Conservation (phyloP, 1,139 yeast species). For the Nematodospora anomalae region DNA sequence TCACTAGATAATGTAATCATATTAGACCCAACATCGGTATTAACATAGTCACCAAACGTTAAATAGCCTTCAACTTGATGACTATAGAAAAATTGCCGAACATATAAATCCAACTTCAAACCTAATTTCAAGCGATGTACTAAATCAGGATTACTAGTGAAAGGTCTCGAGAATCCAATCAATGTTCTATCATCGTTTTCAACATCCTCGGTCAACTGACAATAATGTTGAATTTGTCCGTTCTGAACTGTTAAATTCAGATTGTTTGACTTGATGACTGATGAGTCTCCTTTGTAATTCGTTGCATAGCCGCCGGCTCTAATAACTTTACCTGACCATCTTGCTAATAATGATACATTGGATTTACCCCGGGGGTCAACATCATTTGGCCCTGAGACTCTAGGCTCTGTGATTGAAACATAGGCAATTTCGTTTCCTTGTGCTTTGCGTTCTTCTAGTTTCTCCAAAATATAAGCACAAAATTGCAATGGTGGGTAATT, state of each 20-base stretch:
- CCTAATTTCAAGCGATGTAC: constrained; percentile 31
- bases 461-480: constrained; percentile 18
- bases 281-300: constrained; percentile 16
- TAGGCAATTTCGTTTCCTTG: constrained; percentile 21
- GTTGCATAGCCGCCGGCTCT: constrained; percentile 21
- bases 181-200: constrained; percentile 32
- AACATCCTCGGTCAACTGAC: constrained; percentile 16
- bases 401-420: constrained; percentile 24
- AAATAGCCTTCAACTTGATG: constrained; percentile 23
- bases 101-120: constrained; percentile 19
- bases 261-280: constrained; percentile 18
- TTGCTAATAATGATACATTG: constrained; percentile 15
- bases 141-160: constrained; percentile 51
- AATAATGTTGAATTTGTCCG: constrained; percentile 14
- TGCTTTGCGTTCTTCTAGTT: constrained; percentile 18
- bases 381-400: constrained; percentile 19
- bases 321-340: constrained; percentile 17
- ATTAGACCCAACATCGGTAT: constrained; percentile 11
- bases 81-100: constrained; percentile 24
- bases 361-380: constrained; percentile 20
- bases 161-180: constrained; percentile 47
- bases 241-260: constrained; percentile 12
- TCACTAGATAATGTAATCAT: constrained; percentile 5
- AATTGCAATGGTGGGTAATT: constrained; percentile 18
- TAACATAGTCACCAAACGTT: constrained; percentile 15